Conservation (phyloP, 495 filamentous ascomycete species). For the Cetradonia linearis region DNA sequence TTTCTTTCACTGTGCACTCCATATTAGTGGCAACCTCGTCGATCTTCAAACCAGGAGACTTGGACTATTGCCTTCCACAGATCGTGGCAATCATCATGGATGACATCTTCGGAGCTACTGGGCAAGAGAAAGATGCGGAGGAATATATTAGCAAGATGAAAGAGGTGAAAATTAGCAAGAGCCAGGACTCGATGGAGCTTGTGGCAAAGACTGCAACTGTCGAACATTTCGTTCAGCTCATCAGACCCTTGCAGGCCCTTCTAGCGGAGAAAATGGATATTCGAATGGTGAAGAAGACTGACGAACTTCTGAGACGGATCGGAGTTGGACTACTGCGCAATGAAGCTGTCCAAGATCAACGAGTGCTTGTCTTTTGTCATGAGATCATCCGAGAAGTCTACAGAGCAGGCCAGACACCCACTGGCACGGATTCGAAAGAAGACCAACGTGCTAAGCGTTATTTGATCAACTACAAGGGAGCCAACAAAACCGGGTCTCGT, state of each 20-base stretch:
- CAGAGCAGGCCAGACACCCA: constrained; percentile 37
- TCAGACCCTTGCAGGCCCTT: constrained; percentile 64
- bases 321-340: constrained; percentile 74
- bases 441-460: constrained; percentile 59
- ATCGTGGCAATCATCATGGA: constrained; percentile 87
- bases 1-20: constrained; percentile 90
- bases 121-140: constrained; percentile 93
- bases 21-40: constrained; percentile 68
- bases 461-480: constrained; percentile 60
- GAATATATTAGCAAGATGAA: constrained; percentile 93
- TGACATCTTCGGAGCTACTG: constrained; percentile 91
- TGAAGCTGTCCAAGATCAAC: constrained; percentile 57
- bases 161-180: constrained; percentile 95
- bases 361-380: constrained; percentile 84
- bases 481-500: constrained; percentile 55
- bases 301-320: constrained; percentile 78
- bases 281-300: constrained; percentile 72
- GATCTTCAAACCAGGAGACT: constrained; percentile 65
- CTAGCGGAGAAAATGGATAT: constrained; percentile 73
- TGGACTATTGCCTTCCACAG: constrained; percentile 76
- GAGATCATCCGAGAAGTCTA: constrained; percentile 85
- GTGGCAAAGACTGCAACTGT: constrained; percentile 72
- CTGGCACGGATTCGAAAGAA: constrained; percentile 34
- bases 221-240: constrained; percentile 57
- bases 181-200: constrained; percentile 93